Conservation (phyloP, 2,329 filamentous ascomycete species). For the Elsinoe fawcettii region DNA sequence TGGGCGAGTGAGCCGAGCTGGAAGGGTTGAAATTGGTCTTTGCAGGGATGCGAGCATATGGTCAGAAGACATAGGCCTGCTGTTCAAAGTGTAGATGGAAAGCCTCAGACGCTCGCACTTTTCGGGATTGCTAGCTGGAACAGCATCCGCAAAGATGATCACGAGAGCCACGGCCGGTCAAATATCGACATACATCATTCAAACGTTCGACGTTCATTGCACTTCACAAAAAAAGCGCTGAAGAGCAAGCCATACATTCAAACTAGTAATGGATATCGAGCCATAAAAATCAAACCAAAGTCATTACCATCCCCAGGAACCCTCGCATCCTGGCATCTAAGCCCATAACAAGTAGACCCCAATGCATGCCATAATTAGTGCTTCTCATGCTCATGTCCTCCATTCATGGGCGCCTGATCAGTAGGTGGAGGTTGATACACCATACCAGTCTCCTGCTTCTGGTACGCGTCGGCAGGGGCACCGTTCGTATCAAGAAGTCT, state of each 20-base stretch:
- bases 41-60: too few species aligned
- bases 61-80: too few species aligned
- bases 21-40: too few species aligned
- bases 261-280: not conserved
- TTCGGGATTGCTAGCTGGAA: too few species aligned
- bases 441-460: conserved; percentile 12
- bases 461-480: not conserved
- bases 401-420: not conserved
- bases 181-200: not conserved
- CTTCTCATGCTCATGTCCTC: not conserved
- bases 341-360: not conserved
- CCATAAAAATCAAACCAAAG: not conserved
- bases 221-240: not conserved
- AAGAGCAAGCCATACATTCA: not conserved
- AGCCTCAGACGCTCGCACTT: too few species aligned
- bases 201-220: not conserved
- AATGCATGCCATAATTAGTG: not conserved
- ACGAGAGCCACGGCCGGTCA: not conserved
- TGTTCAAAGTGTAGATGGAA: too few species aligned
- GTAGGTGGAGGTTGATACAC: conserved; percentile 5
- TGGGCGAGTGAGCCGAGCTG: too few species aligned
- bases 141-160: not conserved
- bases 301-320: not conserved
- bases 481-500: not conserved
- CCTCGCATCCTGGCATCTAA: not conserved